These are phyloP conservation scores for Echeveria elegans DNA, from an alignment of 164 flowering plant genomes.

Conservation along the genomic window DNA sequence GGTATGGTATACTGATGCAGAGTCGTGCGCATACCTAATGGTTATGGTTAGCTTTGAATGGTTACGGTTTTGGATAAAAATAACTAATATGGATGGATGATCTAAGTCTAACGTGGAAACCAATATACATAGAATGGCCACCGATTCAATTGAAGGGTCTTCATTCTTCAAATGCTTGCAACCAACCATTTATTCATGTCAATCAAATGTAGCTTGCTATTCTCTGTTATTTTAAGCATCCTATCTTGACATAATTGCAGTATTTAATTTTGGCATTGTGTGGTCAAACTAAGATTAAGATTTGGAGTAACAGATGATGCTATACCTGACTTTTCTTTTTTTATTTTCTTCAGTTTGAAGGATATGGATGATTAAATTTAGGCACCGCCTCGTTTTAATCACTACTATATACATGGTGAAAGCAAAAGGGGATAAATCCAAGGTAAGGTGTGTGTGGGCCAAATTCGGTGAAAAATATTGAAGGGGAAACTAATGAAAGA, in stretches of 20 bases:
- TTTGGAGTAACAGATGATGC: not conserved
- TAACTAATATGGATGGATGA: not conserved
- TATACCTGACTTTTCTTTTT: not conserved
- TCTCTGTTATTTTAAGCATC: not conserved
- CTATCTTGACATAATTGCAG: not conserved
- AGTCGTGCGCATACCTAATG: not conserved
- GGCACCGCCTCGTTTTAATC: not conserved
- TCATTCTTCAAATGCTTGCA: not conserved
- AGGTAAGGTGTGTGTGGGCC: not conserved
- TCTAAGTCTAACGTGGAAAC: not conserved
- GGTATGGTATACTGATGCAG: not conserved
- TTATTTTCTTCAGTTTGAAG: not conserved
- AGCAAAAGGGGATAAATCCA: not conserved
- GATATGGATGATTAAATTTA: not conserved
- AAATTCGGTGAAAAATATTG: not conserved
- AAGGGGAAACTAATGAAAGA: not conserved
- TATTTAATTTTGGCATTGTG: not conserved
- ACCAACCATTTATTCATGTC: conserved; percentile 2
- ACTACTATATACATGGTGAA: not conserved
- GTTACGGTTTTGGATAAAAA: not conserved
- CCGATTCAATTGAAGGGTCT: not conserved
- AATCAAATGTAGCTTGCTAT: not conserved
- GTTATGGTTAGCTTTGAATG: not conserved
- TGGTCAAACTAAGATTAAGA: not conserved
- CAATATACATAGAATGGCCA: not conserved